Evolutionary conservation across 2,329 filamentous ascomycete genomes (phyloP).

Genomic region (Penicillium sp.): DNA sequence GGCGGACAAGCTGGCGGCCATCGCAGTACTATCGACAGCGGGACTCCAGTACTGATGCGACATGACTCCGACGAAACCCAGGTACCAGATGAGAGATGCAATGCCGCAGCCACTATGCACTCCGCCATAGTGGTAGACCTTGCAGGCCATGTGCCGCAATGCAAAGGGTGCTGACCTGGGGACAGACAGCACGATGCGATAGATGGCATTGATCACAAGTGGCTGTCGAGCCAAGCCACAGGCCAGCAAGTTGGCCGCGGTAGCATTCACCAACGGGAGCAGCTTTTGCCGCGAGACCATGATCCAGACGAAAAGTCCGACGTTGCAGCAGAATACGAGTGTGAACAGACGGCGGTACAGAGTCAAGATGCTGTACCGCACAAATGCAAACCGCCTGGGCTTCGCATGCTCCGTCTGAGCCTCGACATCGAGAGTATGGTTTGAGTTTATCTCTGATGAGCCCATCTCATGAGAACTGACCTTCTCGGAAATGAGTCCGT

Average conservation of each 20-base stretch:
- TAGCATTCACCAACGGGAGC: constrained; percentile 38
- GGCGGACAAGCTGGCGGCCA: constrained; percentile 19
- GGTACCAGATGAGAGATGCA: constrained; percentile 45
- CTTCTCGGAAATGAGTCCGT: constrained; percentile 3
- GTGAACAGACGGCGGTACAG: constrained; percentile 42
- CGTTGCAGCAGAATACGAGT: constrained; percentile 36
- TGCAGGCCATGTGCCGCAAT: constrained; percentile 43
- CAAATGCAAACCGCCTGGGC: constrained; percentile 23
- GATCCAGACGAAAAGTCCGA: constrained; percentile 33
- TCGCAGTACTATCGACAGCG: constrained; percentile 6
- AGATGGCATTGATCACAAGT: constrained; percentile 49
- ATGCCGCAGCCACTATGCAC: constrained; percentile 49
- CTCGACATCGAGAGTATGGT: constrained; percentile 23
- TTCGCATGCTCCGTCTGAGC: constrained; percentile 21
- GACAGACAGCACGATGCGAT: constrained; percentile 40
- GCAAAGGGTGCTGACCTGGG: constrained; percentile 43
- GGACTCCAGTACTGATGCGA: constrained; percentile 29
- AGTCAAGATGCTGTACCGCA: constrained; percentile 35
- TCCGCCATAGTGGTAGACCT: constrained; percentile 51
- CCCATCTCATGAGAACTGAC: constrained; percentile 8
- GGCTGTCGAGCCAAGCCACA: constrained; percentile 49
- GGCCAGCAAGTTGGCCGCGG: constrained; percentile 43
- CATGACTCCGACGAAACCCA: constrained; percentile 32
- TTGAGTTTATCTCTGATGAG: neutral
- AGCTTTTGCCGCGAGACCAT: constrained; percentile 33